These are phyloP conservation scores for Tetraselmis striata DNA, from an alignment of 139 green algal species.

Conservation along the genomic window DNA sequence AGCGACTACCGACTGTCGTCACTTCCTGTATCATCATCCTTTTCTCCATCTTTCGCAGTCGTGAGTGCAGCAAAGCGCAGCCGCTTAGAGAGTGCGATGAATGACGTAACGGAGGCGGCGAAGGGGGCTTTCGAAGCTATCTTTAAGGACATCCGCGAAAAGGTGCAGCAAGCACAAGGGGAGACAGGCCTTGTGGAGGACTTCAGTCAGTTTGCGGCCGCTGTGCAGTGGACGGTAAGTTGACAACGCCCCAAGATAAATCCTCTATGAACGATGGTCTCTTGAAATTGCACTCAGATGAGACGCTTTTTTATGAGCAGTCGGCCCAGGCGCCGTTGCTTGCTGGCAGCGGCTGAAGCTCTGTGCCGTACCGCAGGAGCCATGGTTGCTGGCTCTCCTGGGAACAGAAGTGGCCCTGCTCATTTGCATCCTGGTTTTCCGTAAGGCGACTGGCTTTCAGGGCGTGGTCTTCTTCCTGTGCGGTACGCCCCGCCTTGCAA, in stretches of 20 bases:
- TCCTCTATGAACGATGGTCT: neutral
- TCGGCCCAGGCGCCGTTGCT: neutral
- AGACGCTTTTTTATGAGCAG: neutral
- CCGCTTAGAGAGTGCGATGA: no score
- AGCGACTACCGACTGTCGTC: no score
- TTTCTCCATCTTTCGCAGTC: no score
- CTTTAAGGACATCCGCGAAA: slow-evolving; percentile 22
- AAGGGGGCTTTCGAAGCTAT: slow-evolving; percentile 10
- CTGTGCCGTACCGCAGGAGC: slow-evolving; percentile 25
- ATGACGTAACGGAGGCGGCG: neutral
- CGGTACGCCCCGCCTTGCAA: neutral
- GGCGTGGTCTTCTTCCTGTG: slow-evolving; percentile 20
- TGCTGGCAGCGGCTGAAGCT: no score
- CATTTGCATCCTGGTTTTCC: slow-evolving; percentile 21
- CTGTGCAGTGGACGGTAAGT: slow-evolving; percentile 41
- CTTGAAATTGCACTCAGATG: neutral
- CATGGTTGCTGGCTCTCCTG: slow-evolving; percentile 39
- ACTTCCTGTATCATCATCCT: no score
- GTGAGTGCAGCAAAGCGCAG: no score
- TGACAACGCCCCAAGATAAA: neutral
- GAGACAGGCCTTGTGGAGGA: slow-evolving; percentile 23
- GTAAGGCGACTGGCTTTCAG: slow-evolving; percentile 19
- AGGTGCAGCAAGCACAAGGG: slow-evolving; percentile 13
- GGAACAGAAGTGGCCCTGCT: slow-evolving; percentile 31
- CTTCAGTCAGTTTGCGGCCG: slow-evolving; percentile 29